Conservation (phyloP, 352 stramenopile species). For the Phytophthora citrophthora region DNA sequence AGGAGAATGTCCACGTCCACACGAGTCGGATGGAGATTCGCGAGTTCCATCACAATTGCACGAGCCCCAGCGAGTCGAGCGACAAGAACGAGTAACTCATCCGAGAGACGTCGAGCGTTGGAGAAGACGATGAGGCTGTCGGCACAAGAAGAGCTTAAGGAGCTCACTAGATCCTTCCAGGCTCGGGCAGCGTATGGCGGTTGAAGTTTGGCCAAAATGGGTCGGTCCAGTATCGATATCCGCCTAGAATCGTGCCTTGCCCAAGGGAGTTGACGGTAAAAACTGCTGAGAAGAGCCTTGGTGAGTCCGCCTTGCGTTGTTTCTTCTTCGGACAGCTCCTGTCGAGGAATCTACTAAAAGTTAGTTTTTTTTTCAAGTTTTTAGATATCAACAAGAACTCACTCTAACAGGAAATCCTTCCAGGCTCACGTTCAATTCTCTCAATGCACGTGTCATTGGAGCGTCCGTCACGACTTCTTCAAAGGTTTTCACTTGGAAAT, state of each 20-base stretch:
- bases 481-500: slow-evolving; percentile 47
- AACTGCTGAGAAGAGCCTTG: slow-evolving; percentile 16
- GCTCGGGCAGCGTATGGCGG: slow-evolving; percentile 32
- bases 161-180: slow-evolving; percentile 34
- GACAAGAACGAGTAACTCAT: slow-evolving; percentile 42
- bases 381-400: slow-evolving; percentile 3
- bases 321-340: slow-evolving; percentile 16
- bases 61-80: slow-evolving; percentile 43
- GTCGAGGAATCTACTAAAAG: slow-evolving; percentile 13
- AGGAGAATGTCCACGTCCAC: slow-evolving; percentile 56
- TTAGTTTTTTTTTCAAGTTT: neutral
- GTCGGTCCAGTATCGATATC: slow-evolving; percentile 19
- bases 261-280: slow-evolving; percentile 33
- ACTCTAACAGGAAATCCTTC: slow-evolving; percentile 26
- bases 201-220: slow-evolving; percentile 20
- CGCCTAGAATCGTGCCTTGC: slow-evolving; percentile 17
- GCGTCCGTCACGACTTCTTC: slow-evolving; percentile 25
- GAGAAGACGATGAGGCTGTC: slow-evolving; percentile 54
- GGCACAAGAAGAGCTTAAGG: slow-evolving; percentile 35
- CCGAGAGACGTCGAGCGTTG: slow-evolving; percentile 44
- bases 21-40: slow-evolving; percentile 48
- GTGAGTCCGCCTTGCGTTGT: slow-evolving; percentile 9
- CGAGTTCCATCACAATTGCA: slow-evolving; percentile 57
- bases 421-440: slow-evolving; percentile 41
- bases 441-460: slow-evolving; percentile 27